Percentiles rank a stretch among this genome's conserved stretches.
These are phyloP conservation scores for Inonotus obliquus DNA, from an alignment of 1,284 basidiomycete species.

Conservation along the genomic window DNA sequence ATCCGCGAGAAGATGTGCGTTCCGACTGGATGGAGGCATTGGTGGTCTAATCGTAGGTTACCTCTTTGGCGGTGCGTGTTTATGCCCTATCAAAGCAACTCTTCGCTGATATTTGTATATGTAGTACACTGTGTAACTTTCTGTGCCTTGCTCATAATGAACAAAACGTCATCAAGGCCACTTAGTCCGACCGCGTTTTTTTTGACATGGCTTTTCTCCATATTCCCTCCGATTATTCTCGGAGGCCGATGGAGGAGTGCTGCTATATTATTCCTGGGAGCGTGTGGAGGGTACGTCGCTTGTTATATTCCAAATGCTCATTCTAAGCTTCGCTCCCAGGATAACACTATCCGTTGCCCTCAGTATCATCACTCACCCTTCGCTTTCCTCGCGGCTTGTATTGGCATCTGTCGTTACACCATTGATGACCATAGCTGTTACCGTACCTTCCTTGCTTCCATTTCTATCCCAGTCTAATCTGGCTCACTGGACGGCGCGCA, in stretches of 20 bases:
- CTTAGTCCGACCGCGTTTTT: constrained; percentile 49
- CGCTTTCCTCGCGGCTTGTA: constrained; percentile 50
- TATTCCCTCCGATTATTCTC: constrained; percentile 39
- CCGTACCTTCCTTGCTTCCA: constrained; percentile 33
- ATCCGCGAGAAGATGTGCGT: constrained; percentile 31
- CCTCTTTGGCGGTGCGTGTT: constrained; percentile 50
- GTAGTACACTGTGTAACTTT: constrained; percentile 58
- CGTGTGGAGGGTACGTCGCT: constrained; percentile 49
- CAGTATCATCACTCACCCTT: constrained; percentile 54
- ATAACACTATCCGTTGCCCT: constrained; percentile 47
- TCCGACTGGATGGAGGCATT: constrained; percentile 50
- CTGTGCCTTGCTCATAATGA: constrained; percentile 52
- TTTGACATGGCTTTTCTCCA: constrained; percentile 53
- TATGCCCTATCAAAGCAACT: constrained; percentile 1
- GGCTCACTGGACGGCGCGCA: constrained; percentile 44
- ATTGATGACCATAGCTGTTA: constrained; percentile 36
- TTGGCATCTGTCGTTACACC: constrained; percentile 41
- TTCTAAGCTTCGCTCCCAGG: constrained; percentile 27
- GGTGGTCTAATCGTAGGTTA: constrained; percentile 58
- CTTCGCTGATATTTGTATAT: constrained; percentile 3
- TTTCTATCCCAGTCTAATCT: constrained; percentile 31
- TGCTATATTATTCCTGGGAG: constrained; percentile 40
- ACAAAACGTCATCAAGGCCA: constrained; percentile 38
- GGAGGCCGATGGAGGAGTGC: constrained; percentile 47
- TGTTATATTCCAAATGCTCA: constrained; percentile 12